Percentiles rank a stretch among this genome's conserved stretches.
phyloP scores from a whole-genome alignment of 495 filamentous ascomycete species.

The Peziza echinospora region DNA sequence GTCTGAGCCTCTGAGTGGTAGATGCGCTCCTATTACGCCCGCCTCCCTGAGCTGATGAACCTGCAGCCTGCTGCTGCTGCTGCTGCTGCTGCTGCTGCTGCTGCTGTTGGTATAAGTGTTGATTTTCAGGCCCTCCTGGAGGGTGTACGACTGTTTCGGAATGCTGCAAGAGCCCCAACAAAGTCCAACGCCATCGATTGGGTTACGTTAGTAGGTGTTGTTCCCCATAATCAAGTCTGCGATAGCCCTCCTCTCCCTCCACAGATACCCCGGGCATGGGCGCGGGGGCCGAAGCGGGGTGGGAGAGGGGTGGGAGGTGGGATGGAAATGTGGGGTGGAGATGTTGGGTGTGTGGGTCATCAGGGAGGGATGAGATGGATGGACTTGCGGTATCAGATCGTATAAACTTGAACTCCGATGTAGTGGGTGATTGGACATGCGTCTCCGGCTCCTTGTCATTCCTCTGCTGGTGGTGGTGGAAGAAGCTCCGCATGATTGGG shows the following conservation, averaged over 20 bases:
- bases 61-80: conserved; percentile 21
- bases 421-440: not conserved
- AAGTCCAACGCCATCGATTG: too few species aligned
- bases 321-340: too few species aligned
- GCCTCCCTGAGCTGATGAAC: conserved; percentile 2
- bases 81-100: too few species aligned
- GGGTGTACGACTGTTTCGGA: not conserved
- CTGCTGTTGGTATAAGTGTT: too few species aligned
- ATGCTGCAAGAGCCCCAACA: too few species aligned
- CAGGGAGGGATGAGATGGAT: not conserved
- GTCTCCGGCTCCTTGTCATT: conserved; percentile 27
- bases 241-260: too few species aligned
- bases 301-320: too few species aligned
- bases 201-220: too few species aligned
- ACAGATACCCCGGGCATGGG: too few species aligned
- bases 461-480: not conserved
- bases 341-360: not conserved
- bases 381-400: not conserved
- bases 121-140: not conserved
- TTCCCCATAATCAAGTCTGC: too few species aligned
- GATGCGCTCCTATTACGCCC: not conserved
- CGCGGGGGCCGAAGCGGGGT: too few species aligned
- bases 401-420: not conserved
- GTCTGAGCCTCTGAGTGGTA: not conserved
- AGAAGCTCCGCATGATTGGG: not conserved